Percentiles rank a stretch among this genome's conserved stretches.
Evolutionary conservation across 352 stramenopile species (phyloP).

Genomic region (Globisporangium uncinulatum): DNA sequence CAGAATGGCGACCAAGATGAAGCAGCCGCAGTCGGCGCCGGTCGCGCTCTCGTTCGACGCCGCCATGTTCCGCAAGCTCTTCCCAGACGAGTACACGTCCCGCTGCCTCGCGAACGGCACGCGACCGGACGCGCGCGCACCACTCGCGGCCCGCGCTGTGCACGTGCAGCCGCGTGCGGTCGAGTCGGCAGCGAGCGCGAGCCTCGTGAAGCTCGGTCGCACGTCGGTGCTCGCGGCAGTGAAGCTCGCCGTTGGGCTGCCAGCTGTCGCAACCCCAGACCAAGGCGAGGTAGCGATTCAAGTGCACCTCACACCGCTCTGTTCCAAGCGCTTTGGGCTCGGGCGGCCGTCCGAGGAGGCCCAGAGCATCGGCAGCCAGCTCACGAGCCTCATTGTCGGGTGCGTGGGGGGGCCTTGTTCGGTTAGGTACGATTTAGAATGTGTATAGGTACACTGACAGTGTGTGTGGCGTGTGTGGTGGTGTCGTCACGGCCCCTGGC

Average conservation of each 20-base stretch:
- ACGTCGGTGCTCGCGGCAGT: conserved; percentile 68
- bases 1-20: no score
- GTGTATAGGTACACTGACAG: not conserved
- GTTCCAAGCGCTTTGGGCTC: conserved; percentile 63
- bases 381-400: conserved; percentile 68
- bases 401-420: conserved; percentile 12
- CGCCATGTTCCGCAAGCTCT: conserved; percentile 72
- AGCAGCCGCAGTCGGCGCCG: not conserved
- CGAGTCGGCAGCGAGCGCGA: conserved; percentile 57
- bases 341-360: conserved; percentile 70
- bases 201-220: conserved; percentile 68
- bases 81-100: conserved; percentile 61
- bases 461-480: conserved; percentile 4
- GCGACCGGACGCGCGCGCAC: conserved; percentile 47
- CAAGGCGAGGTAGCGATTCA: conserved; percentile 77
- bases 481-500: not conserved
- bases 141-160: conserved; percentile 39
- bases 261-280: conserved; percentile 57
- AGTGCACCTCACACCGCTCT: conserved; percentile 76
- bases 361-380: conserved; percentile 70
- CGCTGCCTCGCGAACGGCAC: conserved; percentile 58
- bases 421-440: not conserved
- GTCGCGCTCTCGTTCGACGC: conserved; percentile 48
- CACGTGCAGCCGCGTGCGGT: conserved; percentile 65
- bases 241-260: conserved; percentile 70